A percentile compares a stretch with the other conserved stretches of the same genome.
These are phyloP conservation scores for Nepenthes mirabilis DNA, from an alignment of 148 eudicot species.

Conservation along the genomic window DNA sequence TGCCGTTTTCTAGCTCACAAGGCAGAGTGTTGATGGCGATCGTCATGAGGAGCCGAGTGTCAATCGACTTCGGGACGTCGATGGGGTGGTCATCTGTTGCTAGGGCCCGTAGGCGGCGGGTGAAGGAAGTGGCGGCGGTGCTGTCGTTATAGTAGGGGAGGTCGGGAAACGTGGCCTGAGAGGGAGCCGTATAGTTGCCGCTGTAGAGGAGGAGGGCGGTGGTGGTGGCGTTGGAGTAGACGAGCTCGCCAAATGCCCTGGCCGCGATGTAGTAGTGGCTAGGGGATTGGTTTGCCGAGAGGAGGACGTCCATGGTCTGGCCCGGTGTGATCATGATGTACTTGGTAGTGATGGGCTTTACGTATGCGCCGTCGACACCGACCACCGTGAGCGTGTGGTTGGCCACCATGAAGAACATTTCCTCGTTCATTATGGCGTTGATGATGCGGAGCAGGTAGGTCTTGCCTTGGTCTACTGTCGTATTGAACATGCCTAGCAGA, in stretches of 20 bases:
- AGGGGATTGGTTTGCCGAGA: slow-evolving; percentile 13
- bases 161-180: slow-evolving; percentile 6
- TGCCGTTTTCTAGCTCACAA: not conserved
- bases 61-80: slow-evolving; percentile 11
- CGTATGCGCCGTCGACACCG: slow-evolving; percentile 13
- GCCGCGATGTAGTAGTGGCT: slow-evolving; percentile 17
- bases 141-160: slow-evolving; percentile 19
- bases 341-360: slow-evolving; percentile 13
- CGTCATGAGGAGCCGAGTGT: slow-evolving; percentile 4
- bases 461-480: slow-evolving; percentile 12
- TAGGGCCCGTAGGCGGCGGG: slow-evolving; percentile 3
- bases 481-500: slow-evolving; percentile 8
- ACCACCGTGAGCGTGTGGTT: slow-evolving; percentile 13
- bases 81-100: slow-evolving; percentile 4
- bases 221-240: slow-evolving; percentile 16
- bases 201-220: slow-evolving; percentile 19
- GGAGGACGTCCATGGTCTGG: slow-evolving; percentile 19
- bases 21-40: slow-evolving; percentile 11
- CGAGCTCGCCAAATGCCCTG: slow-evolving; percentile 4
- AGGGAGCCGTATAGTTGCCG: slow-evolving; percentile 3
- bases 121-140: slow-evolving; percentile 10
- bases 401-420: slow-evolving; percentile 17
- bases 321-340: slow-evolving; percentile 21
- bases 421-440: slow-evolving; percentile 15
- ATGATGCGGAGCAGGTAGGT: slow-evolving; percentile 20